Conservation (phyloP, 176 grass and related monocot species). For the Cymbopogon citratus region DNA sequence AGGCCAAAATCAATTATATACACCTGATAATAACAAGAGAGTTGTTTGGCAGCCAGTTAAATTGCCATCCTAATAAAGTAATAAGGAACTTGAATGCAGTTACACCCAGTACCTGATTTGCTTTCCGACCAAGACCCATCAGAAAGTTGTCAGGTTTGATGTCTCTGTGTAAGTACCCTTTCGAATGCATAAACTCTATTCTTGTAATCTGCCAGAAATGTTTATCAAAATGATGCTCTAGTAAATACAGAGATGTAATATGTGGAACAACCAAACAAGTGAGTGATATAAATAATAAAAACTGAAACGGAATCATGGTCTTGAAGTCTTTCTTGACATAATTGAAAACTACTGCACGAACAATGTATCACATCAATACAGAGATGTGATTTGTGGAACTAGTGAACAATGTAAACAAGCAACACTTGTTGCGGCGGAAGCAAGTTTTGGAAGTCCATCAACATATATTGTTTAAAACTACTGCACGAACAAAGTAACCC, state of each 20-base stretch:
- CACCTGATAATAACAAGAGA: conserved; percentile 54
- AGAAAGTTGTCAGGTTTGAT: conserved; percentile 98
- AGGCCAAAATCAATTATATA: conserved; percentile 99
- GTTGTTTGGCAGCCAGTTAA: neutral
- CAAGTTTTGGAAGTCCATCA: neutral
- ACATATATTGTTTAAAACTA: neutral
- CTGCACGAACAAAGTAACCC: neutral
- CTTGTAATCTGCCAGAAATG: conserved; percentile 59
- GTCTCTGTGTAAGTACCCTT: conserved; percentile 93
- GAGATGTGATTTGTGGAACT: neutral
- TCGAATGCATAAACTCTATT: conserved; percentile 93
- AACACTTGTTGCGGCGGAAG: conserved; percentile 6
- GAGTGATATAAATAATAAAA: neutral
- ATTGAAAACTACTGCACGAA: neutral
- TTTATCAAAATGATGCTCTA: neutral
- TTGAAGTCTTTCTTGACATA: neutral
- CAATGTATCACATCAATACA: neutral
- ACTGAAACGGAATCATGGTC: neutral
- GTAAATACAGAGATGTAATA: neutral
- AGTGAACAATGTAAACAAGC: neutral
- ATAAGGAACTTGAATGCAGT: neutral
- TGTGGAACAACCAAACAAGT: neutral
- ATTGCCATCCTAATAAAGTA: neutral
- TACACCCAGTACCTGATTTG: conserved; percentile 61
- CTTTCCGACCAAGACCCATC: conserved; percentile 88